Base-by-base conservation (phyloP, 2,329 filamentous ascomycete genomes). In the Botrytis pseudocinerea region DNA sequence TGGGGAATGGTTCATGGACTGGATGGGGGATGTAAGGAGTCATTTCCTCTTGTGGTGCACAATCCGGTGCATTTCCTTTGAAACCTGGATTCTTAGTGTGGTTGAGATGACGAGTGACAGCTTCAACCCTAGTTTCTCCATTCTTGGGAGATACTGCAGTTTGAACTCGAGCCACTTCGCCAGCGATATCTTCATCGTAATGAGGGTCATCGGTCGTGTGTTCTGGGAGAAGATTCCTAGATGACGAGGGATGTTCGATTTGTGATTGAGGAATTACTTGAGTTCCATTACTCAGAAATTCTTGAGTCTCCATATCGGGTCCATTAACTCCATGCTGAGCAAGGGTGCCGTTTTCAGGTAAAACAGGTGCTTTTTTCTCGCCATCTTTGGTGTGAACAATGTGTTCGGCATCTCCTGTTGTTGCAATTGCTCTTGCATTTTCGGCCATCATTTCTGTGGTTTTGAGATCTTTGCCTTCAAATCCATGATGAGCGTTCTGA, bases 21-120 rank as follows among this genome's bases (percentile, higher is more conserved):
- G 84, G 83, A 35, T 89, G 84, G 0, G 88, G 82, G 10, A 92
- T 85, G 72, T 92, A 93, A 0, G 92, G 92, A 0, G 86, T 90
- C 87, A 93, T 91, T 69, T 86, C 85, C 2, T 89, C 84, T 0
- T 83, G 83, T 14, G 85, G 82, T 0, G 83, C 78, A 46, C 84
- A 85, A 1, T 90, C 87, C 0, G 89, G 88, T 0, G 87, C 89
- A 22, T 87, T 84, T 0, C 85, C 84, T 0, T 81, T 80, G 68
- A 89, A 86, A 2, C 84, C 83, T 1, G 82, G 80, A 71, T 88
- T 88, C 2, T 84, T 85, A 0, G 88, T 87, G 54, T 88, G 87
- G 78, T 92, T 94, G 35, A 95, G 85, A 74, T 92, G 88, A 1
- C 88, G 86, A 28, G 89, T 89, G 2, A 91, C 85, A 0, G 89